Evolutionary conservation across 73 alveolate species (phyloP).

Genomic region (Paramecium bursaria): DNA sequence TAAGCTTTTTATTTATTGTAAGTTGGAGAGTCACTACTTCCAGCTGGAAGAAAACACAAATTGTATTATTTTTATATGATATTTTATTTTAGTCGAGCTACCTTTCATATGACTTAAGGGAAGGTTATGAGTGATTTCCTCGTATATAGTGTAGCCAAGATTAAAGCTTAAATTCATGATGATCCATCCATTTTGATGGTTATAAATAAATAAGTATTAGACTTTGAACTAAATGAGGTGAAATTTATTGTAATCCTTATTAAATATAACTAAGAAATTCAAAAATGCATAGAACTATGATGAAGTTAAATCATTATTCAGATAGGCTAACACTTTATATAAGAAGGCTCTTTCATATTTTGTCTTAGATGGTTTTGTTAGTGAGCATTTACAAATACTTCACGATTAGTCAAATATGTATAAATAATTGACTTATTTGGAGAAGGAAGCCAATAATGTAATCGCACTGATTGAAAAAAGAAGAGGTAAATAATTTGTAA

Average conservation of each 20-base stretch:
- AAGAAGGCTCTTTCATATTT: constrained; percentile 90
- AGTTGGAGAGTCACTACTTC: constrained; percentile 90
- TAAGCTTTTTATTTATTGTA: constrained; percentile 93
- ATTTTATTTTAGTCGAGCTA: constrained; percentile 75
- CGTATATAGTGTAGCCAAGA: constrained; percentile 51
- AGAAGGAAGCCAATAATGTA: constrained; percentile 80
- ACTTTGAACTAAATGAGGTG: constrained; percentile 13
- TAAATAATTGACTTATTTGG: constrained; percentile 85
- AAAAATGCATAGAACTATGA: constrained; percentile 84
- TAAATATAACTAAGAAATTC: neutral
- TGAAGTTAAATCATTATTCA: constrained; percentile 89
- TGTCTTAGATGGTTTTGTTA: constrained; percentile 90
- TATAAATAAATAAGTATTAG: constrained; percentile 14
- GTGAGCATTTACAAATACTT: constrained; percentile 91
- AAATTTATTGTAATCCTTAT: constrained; percentile 73
- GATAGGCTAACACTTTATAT: constrained; percentile 91
- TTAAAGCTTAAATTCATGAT: constrained; percentile 43
- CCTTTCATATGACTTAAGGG: constrained; percentile 91
- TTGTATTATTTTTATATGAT: neutral
- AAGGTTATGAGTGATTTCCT: constrained; percentile 48
- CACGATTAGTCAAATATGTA: constrained; percentile 86
- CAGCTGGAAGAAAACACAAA: constrained; percentile 81
- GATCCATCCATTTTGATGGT: constrained; percentile 13
- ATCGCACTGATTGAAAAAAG: constrained; percentile 96
- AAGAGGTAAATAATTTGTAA: no score